phyloP scores from a whole-genome alignment of 148 eudicot genomes.

The Chenopodium quinoa region DNA sequence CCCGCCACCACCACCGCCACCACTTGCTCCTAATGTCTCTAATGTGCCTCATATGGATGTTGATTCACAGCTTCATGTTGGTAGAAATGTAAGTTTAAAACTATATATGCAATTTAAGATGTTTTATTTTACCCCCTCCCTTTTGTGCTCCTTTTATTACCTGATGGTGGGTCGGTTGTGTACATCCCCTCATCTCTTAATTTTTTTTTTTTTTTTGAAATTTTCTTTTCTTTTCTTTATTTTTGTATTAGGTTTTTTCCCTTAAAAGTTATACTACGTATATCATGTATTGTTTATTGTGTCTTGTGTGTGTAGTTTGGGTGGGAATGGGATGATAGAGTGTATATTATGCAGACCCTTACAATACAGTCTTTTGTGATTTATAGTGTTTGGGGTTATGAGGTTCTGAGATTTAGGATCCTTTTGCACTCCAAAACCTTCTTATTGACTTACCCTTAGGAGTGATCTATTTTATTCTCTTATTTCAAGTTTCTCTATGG shows the following conservation, averaged over 20 bases:
- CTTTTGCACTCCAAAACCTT: neutral
- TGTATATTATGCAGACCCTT: no score
- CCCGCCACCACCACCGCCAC: slow-evolving; percentile 32
- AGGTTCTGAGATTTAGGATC: neutral
- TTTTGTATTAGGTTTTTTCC: no score
- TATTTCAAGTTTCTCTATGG: neutral
- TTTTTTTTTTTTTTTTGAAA: no score
- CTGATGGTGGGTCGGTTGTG: neutral
- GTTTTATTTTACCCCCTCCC: neutral
- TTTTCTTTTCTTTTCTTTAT: no score
- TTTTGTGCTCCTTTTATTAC: neutral
- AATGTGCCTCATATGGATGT: slow-evolving; percentile 35
- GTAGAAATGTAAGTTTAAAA: slow-evolving; percentile 40
- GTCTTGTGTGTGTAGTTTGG: no score
- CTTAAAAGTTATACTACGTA: no score
- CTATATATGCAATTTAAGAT: neutral
- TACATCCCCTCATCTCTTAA: neutral
- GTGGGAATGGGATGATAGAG: no score
- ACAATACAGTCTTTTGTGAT: no score
- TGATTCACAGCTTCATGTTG: slow-evolving; percentile 47
- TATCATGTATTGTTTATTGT: no score
- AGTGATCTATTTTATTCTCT: neutral
- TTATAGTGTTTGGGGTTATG: no score
- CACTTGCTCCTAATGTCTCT: slow-evolving; percentile 32
- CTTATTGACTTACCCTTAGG: neutral